phyloP scores from a whole-genome alignment of 352 stramenopile genomes.

The Phytophthora ohioensis region DNA sequence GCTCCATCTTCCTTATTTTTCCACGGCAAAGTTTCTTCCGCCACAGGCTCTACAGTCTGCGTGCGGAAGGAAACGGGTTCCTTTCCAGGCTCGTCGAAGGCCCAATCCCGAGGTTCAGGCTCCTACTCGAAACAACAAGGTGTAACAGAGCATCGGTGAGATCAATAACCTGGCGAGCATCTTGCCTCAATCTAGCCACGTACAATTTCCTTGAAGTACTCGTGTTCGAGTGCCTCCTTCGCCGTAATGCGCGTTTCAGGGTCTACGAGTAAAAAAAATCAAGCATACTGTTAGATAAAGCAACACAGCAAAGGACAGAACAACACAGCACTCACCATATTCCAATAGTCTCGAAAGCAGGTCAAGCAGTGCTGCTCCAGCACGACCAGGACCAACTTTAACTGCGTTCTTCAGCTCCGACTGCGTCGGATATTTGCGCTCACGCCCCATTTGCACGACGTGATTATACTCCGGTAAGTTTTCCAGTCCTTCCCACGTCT shows the following conservation, averaged over 20 bases:
- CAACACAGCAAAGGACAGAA: background rate
- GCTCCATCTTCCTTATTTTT: slow-evolving; percentile 68
- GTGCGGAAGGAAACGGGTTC: slow-evolving; percentile 88
- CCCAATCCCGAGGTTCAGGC: slow-evolving; percentile 85
- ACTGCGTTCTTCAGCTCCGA: slow-evolving; percentile 89
- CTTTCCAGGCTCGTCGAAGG: slow-evolving; percentile 88
- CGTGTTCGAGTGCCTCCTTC: slow-evolving; percentile 91
- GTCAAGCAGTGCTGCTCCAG: slow-evolving; percentile 78
- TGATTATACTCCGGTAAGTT: slow-evolving; percentile 86
- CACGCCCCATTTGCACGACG: slow-evolving; percentile 84
- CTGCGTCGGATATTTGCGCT: slow-evolving; percentile 85
- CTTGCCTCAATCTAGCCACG: slow-evolving; percentile 6
- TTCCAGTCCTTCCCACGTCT: slow-evolving; percentile 87
- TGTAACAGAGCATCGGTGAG: no score
- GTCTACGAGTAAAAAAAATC: slow-evolving; percentile 50
- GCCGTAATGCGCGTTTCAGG: slow-evolving; percentile 92
- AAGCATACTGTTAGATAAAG: slow-evolving; percentile 3
- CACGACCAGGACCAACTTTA: slow-evolving; percentile 81
- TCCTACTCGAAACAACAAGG: slow-evolving; percentile 48
- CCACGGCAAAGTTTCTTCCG: slow-evolving; percentile 78
- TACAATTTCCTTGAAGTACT: slow-evolving; percentile 94
- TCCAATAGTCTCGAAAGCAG: slow-evolving; percentile 81
- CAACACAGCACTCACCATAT: slow-evolving; percentile 59
- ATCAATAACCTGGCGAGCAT: no score
- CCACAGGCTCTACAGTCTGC: slow-evolving; percentile 79